A percentile compares a stretch with the other conserved stretches of the same genome.
phyloP scores from a whole-genome alignment of 116 monocot genomes.

The Thalassia testudinum region DNA sequence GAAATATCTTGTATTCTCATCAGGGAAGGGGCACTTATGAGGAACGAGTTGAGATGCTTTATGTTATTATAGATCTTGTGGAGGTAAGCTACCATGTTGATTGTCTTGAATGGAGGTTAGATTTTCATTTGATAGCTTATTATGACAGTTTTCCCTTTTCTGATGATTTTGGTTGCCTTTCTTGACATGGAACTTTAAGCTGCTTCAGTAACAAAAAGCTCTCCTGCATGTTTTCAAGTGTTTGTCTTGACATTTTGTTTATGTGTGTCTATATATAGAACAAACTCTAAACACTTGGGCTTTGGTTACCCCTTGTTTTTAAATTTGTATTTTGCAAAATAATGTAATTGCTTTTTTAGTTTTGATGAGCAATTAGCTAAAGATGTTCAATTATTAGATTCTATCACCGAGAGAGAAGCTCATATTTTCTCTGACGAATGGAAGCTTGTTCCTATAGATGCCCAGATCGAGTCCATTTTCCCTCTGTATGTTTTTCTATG shows the following conservation, averaged over 20 bases:
- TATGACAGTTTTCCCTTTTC: background rate
- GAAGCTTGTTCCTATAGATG: conserved; percentile 94
- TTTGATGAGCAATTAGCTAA: conserved; percentile 93
- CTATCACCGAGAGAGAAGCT: conserved; percentile 91
- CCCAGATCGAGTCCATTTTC: conserved; percentile 88
- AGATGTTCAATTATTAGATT: conserved; percentile 89
- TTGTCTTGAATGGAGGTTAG: conserved; percentile 91
- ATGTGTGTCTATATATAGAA: background rate
- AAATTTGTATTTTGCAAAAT: no score
- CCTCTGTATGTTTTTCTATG: conserved; percentile 58
- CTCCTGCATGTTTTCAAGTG: no score
- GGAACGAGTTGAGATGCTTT: conserved; percentile 89
- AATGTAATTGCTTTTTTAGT: conserved; percentile 42
- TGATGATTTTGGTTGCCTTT: background rate
- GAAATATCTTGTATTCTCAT: background rate
- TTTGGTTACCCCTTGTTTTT: background rate
- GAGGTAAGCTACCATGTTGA: conserved; percentile 91
- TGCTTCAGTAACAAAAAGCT: no score
- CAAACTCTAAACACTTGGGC: background rate
- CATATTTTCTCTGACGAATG: conserved; percentile 95
- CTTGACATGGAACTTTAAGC: background rate
- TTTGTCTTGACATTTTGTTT: background rate
- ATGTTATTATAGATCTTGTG: conserved; percentile 85
- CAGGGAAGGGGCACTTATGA: conserved; percentile 93
- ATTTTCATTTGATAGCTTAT: background rate